Percentiles rank a stretch among this genome's conserved stretches.
Evolutionary conservation across 2,329 filamentous ascomycete genomes (phyloP).

Genomic region (Talaromyces sp.): DNA sequence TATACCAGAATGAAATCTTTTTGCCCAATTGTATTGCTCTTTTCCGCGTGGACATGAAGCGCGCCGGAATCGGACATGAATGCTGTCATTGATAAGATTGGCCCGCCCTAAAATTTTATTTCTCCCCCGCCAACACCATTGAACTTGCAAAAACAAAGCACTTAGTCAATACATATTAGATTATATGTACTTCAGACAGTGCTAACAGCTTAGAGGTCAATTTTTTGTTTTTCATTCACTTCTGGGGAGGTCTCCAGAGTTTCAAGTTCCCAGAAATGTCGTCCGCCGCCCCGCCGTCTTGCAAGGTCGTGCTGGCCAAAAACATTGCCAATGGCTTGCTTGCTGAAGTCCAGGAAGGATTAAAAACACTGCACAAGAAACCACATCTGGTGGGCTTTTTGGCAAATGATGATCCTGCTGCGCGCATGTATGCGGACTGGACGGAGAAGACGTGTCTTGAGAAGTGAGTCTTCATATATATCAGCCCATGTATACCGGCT

Average conservation of each 20-base stretch:
- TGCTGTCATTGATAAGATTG: constrained; percentile 6
- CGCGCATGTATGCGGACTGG: constrained; percentile 92
- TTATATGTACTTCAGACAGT: background rate
- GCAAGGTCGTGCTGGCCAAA: constrained; percentile 88
- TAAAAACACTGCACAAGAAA: constrained; percentile 64
- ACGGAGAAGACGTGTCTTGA: constrained; percentile 93
- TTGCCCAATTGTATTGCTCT: background rate
- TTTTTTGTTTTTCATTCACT: constrained; percentile 1
- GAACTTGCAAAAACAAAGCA: background rate
- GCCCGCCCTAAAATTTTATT: constrained; percentile 7
- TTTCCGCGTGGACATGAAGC: background rate
- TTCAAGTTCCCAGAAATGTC: background rate
- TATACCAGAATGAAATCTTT: background rate
- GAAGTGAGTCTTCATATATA: constrained; percentile 54
- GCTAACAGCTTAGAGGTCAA: background rate
- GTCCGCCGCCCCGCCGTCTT: constrained; percentile 41
- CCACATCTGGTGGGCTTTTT: constrained; percentile 87
- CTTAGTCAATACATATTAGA: background rate
- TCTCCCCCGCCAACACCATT: constrained; percentile 5
- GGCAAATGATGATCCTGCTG: constrained; percentile 84
- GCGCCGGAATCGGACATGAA: constrained; percentile 7
- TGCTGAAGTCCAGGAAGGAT: constrained; percentile 67
- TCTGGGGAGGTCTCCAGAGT: background rate
- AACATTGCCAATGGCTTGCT: constrained; percentile 79
- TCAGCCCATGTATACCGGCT: background rate